phyloP scores from a whole-genome alignment of 805 yeast genomes.

The Zygosaccharomyces siamensis region DNA sequence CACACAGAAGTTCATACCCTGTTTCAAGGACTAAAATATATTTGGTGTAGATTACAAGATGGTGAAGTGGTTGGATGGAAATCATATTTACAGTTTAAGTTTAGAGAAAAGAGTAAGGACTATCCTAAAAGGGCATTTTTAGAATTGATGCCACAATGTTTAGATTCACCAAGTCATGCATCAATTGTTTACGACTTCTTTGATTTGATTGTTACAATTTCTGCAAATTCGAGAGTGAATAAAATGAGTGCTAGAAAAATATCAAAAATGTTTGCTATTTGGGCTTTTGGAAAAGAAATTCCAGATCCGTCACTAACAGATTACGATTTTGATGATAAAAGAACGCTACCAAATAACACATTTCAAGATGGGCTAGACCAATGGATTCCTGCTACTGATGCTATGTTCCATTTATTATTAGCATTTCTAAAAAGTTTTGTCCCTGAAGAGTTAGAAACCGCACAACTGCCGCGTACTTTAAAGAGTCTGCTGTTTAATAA shows the following conservation, averaged over 20 bases:
- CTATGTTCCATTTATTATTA: slow-evolving; percentile 72
- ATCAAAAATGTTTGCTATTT: slow-evolving; percentile 74
- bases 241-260: slow-evolving; percentile 76
- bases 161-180: slow-evolving; percentile 81
- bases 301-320: slow-evolving; percentile 28
- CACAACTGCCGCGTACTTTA: slow-evolving; percentile 55
- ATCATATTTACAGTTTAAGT: slow-evolving; percentile 64
- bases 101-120: slow-evolving; percentile 57
- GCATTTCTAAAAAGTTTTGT: slow-evolving; percentile 77
- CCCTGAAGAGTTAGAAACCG: slow-evolving; percentile 53
- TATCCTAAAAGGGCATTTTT: slow-evolving; percentile 71
- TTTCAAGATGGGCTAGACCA: slow-evolving; percentile 67
- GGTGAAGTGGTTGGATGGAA: slow-evolving; percentile 83
- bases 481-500: slow-evolving; percentile 60
- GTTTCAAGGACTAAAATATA: slow-evolving; percentile 68
- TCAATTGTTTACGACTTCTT: slow-evolving; percentile 84
- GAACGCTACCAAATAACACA: slow-evolving; percentile 27
- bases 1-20: slow-evolving; percentile 64
- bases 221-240: slow-evolving; percentile 74
- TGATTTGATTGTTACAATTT: slow-evolving; percentile 69
- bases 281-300: slow-evolving; percentile 63
- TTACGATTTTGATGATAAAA: slow-evolving; percentile 20
- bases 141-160: slow-evolving; percentile 77
- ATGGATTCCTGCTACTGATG: slow-evolving; percentile 82
- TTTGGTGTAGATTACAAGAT: slow-evolving; percentile 83